Conservation (phyloP, 108 stramenopile genomes). For the Cyclotella distinguenda region DNA sequence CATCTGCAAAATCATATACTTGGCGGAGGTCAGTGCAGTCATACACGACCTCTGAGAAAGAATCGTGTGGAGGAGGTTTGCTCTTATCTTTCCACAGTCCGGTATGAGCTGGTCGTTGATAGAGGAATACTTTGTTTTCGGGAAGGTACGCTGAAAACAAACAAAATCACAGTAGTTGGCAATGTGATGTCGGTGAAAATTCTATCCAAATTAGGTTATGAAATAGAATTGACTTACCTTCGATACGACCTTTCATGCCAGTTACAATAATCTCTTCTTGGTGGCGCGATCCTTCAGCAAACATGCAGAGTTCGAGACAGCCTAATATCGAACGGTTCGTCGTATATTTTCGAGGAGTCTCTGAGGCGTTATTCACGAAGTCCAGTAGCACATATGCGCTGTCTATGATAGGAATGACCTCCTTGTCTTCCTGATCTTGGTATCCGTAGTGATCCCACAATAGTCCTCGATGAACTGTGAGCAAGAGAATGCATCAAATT, state of each 20-base stretch:
- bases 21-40: conserved; percentile 75
- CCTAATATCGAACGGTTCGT: conserved; percentile 52
- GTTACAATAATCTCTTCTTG: conserved; percentile 90
- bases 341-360: conserved; percentile 4
- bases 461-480: conserved; percentile 67
- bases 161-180: background rate
- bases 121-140: conserved; percentile 83
- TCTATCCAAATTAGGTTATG: too few relatives aligned
- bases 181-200: too few relatives aligned
- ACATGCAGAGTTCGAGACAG: conserved; percentile 85
- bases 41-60: conserved; percentile 55
- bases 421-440: conserved; percentile 30
- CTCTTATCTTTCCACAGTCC: conserved; percentile 69
- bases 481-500: background rate
- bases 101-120: conserved; percentile 49
- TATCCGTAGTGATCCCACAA: conserved; percentile 56
- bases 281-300: conserved; percentile 80
- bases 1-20: conserved; percentile 59
- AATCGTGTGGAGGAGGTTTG: conserved; percentile 64
- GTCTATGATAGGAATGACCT: conserved; percentile 70
- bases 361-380: conserved; percentile 35
- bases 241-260: conserved; percentile 78
- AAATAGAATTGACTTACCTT: conserved; percentile 19
- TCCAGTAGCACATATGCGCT: conserved; percentile 79
- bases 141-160: conserved; percentile 66